Base-by-base conservation (phyloP, 768 basidiomycete species). In the Lactarius sanguifluus region DNA sequence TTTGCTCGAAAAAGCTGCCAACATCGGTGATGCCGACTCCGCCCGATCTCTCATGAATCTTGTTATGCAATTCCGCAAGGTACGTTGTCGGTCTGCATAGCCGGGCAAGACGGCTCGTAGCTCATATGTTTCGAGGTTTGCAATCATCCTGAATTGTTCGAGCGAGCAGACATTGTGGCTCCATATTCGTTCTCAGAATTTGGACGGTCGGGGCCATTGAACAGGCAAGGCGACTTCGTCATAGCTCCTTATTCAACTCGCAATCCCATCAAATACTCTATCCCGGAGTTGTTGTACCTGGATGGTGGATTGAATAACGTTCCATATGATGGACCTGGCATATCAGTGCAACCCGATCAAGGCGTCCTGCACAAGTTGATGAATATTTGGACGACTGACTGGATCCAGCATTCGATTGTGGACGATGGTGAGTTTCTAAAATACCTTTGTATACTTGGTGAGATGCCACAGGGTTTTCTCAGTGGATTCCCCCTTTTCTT, bases 31-130 rank as follows among this genome's bases (percentile, higher is more conserved):
- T 72, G 91, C 87, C 7, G 92, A 95, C 70, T 93, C 92, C 36
- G 94, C 95, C 60, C 88, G 94, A 61, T 93, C 94, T 8, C 80
- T 99, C 67, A 98, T 98, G 96, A 99, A 98, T 77, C 84, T 99
- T 67, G 97, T 99, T 68, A 99, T 99, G 97, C 97, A 99, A 76
- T 98, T 98, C 82, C 89, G 97, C 71, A 99, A 99, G 82, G 94
- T 92, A 62, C 32, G 77, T 64, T 28, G 45, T 58, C 52, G 50
- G 15, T 38, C 25, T 32, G 54, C 30, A 23, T 32, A 57, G 64
- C 32, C n/a, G 36, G 36, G 10, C 41, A 8, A 30, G 45, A 20
- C 34, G 10, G 40, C 55, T 36, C 8, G 23, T 7, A 15, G 40
- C 66, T 56, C 61, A 56, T 59, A n/a, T 25, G 9, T 62, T 45